Conservation (phyloP, 371 early-diverging fungal genomes). For the Syncephalastrum sp. region DNA sequence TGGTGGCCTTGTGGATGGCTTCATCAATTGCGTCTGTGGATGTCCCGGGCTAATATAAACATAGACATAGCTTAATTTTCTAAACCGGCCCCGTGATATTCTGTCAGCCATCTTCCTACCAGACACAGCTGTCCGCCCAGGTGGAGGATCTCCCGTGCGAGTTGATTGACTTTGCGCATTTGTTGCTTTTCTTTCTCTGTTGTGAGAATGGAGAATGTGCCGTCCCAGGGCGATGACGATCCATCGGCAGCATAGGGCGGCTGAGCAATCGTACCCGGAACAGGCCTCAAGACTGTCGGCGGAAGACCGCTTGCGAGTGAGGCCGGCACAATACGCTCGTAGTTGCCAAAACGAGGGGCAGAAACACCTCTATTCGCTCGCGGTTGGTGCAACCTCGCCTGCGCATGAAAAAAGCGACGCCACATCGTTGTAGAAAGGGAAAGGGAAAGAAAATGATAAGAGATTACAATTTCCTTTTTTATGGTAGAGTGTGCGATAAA, state of each 20-base stretch:
- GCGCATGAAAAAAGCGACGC: too few relatives aligned
- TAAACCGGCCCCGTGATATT: neutral
- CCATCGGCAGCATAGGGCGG: constrained; percentile 80
- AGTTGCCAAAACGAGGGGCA: constrained; percentile 25
- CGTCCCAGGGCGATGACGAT: constrained; percentile 58
- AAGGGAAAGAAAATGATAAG: too few relatives aligned
- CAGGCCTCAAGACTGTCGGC: constrained; percentile 44
- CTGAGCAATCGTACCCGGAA: constrained; percentile 63
- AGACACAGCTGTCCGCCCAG: constrained; percentile 46
- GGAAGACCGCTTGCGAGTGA: constrained; percentile 31
- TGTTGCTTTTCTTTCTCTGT: constrained; percentile 52
- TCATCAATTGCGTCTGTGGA: constrained; percentile 79
- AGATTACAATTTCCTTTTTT: too few relatives aligned
- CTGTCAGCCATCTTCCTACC: constrained; percentile 13
- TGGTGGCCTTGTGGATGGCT: constrained; percentile 67
- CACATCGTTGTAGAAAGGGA: too few relatives aligned
- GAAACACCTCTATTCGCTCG: too few relatives aligned
- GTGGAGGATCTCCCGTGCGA: constrained; percentile 66
- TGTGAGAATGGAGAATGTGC: constrained; percentile 38
- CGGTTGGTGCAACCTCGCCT: too few relatives aligned
- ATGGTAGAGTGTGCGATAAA: too few relatives aligned
- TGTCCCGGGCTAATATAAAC: constrained; percentile 50
- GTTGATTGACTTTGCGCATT: constrained; percentile 67
- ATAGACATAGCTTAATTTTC: neutral
- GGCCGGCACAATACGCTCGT: constrained; percentile 33